These are phyloP conservation scores for Veloporphyrellus conicus DNA, from an alignment of 1,284 basidiomycete genomes.

Conservation along the genomic window DNA sequence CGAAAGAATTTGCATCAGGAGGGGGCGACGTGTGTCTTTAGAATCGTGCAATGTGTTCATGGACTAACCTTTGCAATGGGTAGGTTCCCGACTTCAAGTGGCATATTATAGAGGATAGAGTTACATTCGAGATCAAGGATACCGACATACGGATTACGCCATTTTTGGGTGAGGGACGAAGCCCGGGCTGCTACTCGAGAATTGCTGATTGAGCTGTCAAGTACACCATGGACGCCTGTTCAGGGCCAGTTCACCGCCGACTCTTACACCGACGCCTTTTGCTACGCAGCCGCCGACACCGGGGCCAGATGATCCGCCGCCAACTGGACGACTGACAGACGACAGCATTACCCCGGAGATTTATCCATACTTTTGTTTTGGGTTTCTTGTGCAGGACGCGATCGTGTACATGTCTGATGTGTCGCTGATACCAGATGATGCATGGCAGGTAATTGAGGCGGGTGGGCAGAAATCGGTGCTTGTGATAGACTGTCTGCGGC, in stretches of 20 bases:
- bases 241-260: conserved; percentile 32
- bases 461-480: conserved; percentile 47
- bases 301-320: too few relatives aligned
- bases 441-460: conserved; percentile 52
- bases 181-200: background rate
- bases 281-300: too few relatives aligned
- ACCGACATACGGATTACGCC: conserved; percentile 64
- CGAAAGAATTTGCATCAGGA: conserved; percentile 71
- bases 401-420: conserved; percentile 74
- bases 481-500: conserved; percentile 68
- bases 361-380: conserved; percentile 65
- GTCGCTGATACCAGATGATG: conserved; percentile 65
- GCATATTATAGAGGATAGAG: conserved; percentile 67
- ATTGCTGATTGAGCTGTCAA: conserved; percentile 23
- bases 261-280: too few relatives aligned
- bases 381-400: conserved; percentile 65
- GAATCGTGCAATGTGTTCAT: background rate
- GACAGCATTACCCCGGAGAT: conserved; percentile 23
- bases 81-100: conserved; percentile 76
- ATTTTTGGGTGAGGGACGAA: conserved; percentile 50
- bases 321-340: background rate
- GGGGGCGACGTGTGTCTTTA: conserved; percentile 62
- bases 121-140: conserved; percentile 60
- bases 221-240: conserved; percentile 68
- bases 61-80: conserved; percentile 2